phyloP scores from a whole-genome alignment of 306 rosid species.

The Abrus pulchellus region DNA sequence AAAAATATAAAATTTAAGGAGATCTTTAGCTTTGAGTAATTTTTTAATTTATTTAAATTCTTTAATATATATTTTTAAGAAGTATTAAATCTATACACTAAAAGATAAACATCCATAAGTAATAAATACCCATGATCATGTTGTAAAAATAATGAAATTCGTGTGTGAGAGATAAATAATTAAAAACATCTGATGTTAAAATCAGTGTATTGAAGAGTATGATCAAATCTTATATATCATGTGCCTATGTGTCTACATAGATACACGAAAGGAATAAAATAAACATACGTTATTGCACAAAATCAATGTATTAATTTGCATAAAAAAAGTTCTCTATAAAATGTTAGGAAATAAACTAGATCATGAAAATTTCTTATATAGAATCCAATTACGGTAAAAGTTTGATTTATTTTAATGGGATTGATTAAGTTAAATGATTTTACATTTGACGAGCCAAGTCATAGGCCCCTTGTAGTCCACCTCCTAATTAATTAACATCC shows the following conservation, averaged over 20 bases:
- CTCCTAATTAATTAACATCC: no score
- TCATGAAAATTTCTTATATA: background rate
- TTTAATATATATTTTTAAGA: background rate
- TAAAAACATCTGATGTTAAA: background rate
- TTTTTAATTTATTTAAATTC: conserved; percentile 11
- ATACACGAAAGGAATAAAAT: background rate
- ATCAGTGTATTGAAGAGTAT: background rate
- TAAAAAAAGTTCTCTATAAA: no score
- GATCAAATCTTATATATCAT: background rate
- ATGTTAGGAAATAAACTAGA: background rate
- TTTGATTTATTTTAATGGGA: background rate
- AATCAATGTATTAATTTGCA: background rate
- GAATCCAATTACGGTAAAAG: no score
- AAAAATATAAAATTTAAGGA: conserved; percentile 9
- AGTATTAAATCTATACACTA: conserved; percentile 16
- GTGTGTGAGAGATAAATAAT: background rate
- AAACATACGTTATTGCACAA: conserved; percentile 2
- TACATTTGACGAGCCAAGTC: no score
- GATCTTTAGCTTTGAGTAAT: conserved; percentile 22
- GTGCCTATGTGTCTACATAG: background rate
- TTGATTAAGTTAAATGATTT: no score
- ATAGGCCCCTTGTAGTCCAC: no score
- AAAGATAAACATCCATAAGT: conserved; percentile 16
- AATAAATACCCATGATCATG: background rate
- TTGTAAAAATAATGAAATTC: conserved; percentile 4